These are phyloP conservation scores for Phytophthora brassicae DNA, from an alignment of 352 stramenopile species.

Conservation along the genomic window DNA sequence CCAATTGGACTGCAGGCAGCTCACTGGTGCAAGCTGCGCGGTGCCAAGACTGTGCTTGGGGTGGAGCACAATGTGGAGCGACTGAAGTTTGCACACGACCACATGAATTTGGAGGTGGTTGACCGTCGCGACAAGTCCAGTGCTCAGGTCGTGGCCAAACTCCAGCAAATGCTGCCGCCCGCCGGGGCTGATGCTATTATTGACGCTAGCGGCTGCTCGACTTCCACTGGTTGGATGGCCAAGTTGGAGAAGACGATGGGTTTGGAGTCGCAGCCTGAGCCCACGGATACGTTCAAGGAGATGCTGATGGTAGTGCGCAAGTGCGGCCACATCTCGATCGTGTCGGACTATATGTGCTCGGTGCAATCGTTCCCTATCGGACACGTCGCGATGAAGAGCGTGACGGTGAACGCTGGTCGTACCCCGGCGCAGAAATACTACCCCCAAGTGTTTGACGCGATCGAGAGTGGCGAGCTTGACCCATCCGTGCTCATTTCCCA, in stretches of 20 bases:
- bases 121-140: conserved; percentile 51
- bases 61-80: conserved; percentile 54
- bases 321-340: conserved; percentile 55
- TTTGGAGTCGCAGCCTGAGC: conserved; percentile 51
- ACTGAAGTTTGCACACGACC: conserved; percentile 55
- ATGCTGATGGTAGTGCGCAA: conserved; percentile 59
- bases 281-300: conserved; percentile 61
- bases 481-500: conserved; percentile 59
- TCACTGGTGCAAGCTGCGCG: conserved; percentile 67
- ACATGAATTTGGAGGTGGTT: conserved; percentile 65
- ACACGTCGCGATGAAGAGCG: conserved; percentile 60
- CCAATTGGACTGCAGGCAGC: conserved; percentile 57
- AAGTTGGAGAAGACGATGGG: conserved; percentile 47
- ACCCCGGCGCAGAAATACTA: conserved; percentile 62
- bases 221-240: conserved; percentile 40
- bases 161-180: conserved; percentile 51
- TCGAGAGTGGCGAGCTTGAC: conserved; percentile 58
- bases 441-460: conserved; percentile 51
- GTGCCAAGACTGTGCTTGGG: conserved; percentile 59
- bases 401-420: conserved; percentile 54
- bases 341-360: conserved; percentile 52
- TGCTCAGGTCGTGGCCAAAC: conserved; percentile 47
- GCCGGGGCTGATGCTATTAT: conserved; percentile 59
- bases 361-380: conserved; percentile 54
- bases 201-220: conserved; percentile 45